Percentiles rank a stretch among this genome's conserved stretches.
These are phyloP conservation scores for Zymoseptoria brevis DNA, from an alignment of 2,329 filamentous ascomycete species.

Conservation along the genomic window DNA sequence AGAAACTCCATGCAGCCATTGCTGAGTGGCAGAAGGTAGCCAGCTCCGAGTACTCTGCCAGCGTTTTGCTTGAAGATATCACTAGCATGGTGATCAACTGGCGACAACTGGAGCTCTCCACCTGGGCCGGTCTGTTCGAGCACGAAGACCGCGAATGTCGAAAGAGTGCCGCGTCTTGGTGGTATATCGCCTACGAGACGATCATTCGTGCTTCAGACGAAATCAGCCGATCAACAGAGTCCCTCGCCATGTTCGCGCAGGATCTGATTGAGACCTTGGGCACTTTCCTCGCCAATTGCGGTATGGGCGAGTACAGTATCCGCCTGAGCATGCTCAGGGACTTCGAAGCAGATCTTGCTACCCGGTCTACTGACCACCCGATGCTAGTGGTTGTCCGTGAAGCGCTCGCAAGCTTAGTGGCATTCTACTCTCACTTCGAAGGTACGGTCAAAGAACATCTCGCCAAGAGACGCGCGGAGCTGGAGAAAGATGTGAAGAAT, in stretches of 20 bases:
- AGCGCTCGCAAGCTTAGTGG: constrained; percentile 67
- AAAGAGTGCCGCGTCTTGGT: constrained; percentile 80
- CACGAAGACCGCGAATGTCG: constrained; percentile 69
- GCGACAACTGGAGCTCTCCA: constrained; percentile 83
- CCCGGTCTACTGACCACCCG: constrained; percentile 49
- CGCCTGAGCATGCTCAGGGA: constrained; percentile 61
- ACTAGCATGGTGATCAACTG: constrained; percentile 78
- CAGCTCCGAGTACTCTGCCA: constrained; percentile 66
- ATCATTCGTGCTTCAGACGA: constrained; percentile 56
- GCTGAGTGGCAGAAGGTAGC: constrained; percentile 96
- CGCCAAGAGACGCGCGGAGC: constrained; percentile 55
- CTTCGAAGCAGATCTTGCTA: constrained; percentile 55
- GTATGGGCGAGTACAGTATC: constrained; percentile 67
- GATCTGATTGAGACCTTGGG: constrained; percentile 69
- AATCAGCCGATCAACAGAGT: constrained; percentile 21
- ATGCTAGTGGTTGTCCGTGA: constrained; percentile 45
- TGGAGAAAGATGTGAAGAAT: constrained; percentile 92
- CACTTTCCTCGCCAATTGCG: constrained; percentile 69
- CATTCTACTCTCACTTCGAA: constrained; percentile 66
- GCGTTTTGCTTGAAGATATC: constrained; percentile 63
- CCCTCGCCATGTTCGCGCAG: constrained; percentile 54
- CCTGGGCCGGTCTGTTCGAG: constrained; percentile 84
- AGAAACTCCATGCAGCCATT: constrained; percentile 76
- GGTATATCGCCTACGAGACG: constrained; percentile 91
- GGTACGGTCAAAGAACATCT: constrained; percentile 57